Percentiles rank a stretch among this genome's conserved stretches.
Evolutionary conservation across 2,329 filamentous ascomycete species (phyloP).

Genomic region (Neoarthrinium moseri): DNA sequence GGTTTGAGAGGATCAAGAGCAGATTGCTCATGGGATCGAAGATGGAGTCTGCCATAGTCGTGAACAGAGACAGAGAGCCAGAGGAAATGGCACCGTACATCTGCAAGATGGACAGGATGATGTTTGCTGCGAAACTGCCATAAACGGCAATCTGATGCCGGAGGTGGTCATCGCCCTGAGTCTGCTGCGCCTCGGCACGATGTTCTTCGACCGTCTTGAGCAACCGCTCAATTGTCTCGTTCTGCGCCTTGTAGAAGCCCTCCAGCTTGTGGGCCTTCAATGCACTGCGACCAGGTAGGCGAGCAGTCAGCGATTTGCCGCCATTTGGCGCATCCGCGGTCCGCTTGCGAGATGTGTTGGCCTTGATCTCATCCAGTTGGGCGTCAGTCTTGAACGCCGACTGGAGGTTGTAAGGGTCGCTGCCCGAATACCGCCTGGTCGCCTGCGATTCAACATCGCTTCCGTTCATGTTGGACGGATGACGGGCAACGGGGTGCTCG

Average conservation of each 20-base stretch:
- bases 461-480: constrained; percentile 27
- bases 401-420: constrained; percentile 80
- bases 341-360: constrained; percentile 79
- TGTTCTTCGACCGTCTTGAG: constrained; percentile 94
- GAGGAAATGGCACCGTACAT: constrained; percentile 86
- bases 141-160: constrained; percentile 67
- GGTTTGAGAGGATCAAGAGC: constrained; percentile 81
- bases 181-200: constrained; percentile 74
- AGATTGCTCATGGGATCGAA: constrained; percentile 92
- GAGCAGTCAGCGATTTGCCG: constrained; percentile 15
- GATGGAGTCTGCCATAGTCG: constrained; percentile 92
- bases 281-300: constrained; percentile 13
- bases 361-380: constrained; percentile 75
- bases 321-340: constrained; percentile 36
- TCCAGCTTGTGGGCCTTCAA: constrained; percentile 57
- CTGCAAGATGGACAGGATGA: constrained; percentile 76
- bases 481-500: constrained; percentile 41
- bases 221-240: constrained; percentile 88
- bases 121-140: constrained; percentile 75
- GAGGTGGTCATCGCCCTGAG: constrained; percentile 78
- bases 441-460: constrained; percentile 45
- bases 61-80: constrained; percentile 91
- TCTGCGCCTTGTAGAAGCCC: constrained; percentile 86
- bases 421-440: constrained; percentile 47
- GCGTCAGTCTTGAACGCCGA: constrained; percentile 73